Conservation (phyloP, 352 stramenopile species). For the Pythium oligandrum region DNA sequence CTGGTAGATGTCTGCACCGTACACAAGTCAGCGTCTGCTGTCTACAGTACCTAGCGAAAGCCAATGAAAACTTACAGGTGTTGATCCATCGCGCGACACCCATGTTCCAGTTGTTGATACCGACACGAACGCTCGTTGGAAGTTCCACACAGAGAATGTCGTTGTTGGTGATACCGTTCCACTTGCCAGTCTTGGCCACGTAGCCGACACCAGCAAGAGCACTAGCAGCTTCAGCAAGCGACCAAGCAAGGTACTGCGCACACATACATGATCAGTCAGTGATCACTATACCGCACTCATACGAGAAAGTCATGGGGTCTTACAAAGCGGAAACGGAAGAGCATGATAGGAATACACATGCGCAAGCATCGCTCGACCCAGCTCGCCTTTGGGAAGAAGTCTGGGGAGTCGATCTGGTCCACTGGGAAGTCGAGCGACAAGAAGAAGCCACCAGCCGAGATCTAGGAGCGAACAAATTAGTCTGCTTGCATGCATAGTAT, state of each 20-base stretch:
- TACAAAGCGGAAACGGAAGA: conserved; percentile 86
- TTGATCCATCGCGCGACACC: conserved; percentile 84
- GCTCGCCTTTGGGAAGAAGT: conserved; percentile 55
- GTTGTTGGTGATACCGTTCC: conserved; percentile 86
- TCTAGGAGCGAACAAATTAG: conserved; percentile 13
- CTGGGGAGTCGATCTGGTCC: conserved; percentile 69
- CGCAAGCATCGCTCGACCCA: conserved; percentile 60
- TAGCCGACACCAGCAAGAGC: conserved; percentile 76
- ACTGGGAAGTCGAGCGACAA: conserved; percentile 73
- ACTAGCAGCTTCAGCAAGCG: conserved; percentile 70
- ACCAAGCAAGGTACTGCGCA: conserved; percentile 81
- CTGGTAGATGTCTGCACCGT: conserved; percentile 75
- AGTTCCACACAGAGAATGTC: conserved; percentile 82
- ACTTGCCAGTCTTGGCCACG: conserved; percentile 71
- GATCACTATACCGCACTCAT: background rate
- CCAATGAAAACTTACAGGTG: conserved; percentile 43
- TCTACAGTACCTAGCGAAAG: background rate
- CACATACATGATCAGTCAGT: background rate
- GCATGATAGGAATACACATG: conserved; percentile 71
- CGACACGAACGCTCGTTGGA: conserved; percentile 80
- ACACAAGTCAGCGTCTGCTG: background rate
- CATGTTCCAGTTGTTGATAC: conserved; percentile 89
- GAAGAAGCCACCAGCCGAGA: conserved; percentile 70
- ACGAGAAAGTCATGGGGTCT: conserved; percentile 8
- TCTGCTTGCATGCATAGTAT: background rate